Percentiles rank a stretch among this genome's conserved stretches.
Conservation (phyloP, 129 eudicot species). For the Rutidosis leptorrhynchoides region DNA sequence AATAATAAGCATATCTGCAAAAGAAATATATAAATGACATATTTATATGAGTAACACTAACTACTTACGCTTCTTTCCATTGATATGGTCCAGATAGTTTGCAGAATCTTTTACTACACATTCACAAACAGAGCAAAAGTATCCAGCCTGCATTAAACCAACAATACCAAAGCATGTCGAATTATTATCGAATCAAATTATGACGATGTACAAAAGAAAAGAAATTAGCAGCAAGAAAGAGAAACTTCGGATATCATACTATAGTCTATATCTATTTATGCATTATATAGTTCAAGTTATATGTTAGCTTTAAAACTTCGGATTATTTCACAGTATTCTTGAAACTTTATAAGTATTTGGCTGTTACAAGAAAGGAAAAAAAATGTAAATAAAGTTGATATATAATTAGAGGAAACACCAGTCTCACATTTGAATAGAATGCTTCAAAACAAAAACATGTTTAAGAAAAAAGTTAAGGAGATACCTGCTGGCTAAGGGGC, state of each 20-base stretch:
- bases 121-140: slow-evolving; percentile 95
- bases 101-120: slow-evolving; percentile 99
- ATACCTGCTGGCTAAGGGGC: slow-evolving; percentile 98
- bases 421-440: not conserved
- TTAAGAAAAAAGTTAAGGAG: not conserved
- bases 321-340: not conserved
- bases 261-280: too few species aligned
- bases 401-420: not conserved
- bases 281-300: slow-evolving; percentile 7
- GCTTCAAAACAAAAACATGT: slow-evolving; percentile 6
- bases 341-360: not conserved
- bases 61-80: slow-evolving; percentile 97
- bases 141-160: slow-evolving; percentile 86
- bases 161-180: slow-evolving; percentile 9
- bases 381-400: not conserved
- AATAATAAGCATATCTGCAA: slow-evolving; percentile 5
- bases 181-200: not conserved
- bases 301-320: not conserved
- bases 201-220: not conserved
- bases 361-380: not conserved
- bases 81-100: slow-evolving; percentile 93
- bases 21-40: not conserved
- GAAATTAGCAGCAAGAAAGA: not conserved
- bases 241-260: too few species aligned
- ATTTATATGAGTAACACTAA: slow-evolving; percentile 1